Conservation (phyloP, 2,329 filamentous ascomycete species). For the Colletotrichum orchidophilum region DNA sequence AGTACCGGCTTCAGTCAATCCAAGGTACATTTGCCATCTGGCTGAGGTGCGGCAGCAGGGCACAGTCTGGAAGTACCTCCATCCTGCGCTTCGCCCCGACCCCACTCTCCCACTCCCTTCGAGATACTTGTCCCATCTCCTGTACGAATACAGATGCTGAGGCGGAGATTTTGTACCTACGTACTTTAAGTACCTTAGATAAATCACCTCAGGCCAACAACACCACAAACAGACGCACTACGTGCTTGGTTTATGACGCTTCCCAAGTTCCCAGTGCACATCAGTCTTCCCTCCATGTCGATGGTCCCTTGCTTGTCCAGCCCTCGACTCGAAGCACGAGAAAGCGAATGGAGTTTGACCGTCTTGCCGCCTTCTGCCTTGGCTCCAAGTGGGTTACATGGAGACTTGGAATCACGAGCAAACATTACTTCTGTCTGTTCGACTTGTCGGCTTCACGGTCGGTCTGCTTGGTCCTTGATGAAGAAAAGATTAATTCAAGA, state of each 20-base stretch:
- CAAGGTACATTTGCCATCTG: conserved; percentile 8
- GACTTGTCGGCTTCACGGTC: background rate
- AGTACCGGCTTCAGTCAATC: conserved; percentile 21
- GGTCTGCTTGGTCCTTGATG: background rate
- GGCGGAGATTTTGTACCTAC: background rate
- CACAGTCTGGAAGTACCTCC: background rate
- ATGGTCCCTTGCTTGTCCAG: background rate
- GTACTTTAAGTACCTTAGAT: background rate
- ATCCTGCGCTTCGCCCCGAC: conserved; percentile 4
- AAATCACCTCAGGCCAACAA: background rate
- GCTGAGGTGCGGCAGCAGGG: background rate
- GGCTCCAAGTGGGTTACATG: conserved; percentile 18
- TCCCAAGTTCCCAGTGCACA: background rate
- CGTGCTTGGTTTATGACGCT: background rate
- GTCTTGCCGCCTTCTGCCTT: background rate
- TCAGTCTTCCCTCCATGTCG: background rate
- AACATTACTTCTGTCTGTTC: conserved; percentile 1
- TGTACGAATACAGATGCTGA: background rate
- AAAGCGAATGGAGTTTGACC: background rate
- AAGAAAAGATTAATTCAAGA: background rate
- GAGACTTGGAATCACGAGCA: conserved; percentile 6
- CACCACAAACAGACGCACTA: background rate
- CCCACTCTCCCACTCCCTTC: background rate
- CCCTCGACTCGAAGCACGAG: background rate
- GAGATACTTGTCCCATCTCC: no score